phyloP scores from a whole-genome alignment of 306 rosid genomes.

The Comarum palustre region DNA sequence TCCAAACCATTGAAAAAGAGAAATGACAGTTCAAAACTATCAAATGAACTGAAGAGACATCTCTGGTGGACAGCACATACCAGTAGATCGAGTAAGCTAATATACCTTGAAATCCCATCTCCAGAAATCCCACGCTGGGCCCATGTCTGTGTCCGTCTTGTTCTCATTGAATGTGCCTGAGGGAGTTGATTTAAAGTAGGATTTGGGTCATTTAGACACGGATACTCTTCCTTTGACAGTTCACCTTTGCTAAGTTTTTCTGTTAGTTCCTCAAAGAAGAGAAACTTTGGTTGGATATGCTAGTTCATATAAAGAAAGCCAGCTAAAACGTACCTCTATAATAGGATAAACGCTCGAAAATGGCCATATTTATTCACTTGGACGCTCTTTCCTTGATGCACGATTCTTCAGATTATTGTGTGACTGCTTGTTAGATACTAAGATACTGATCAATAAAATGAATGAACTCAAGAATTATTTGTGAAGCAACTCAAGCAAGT shows the following conservation, averaged over 20 bases:
- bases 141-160: conserved; percentile 81
- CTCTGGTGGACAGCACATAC: background rate
- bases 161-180: conserved; percentile 79
- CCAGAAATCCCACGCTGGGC: conserved; percentile 82
- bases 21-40: background rate
- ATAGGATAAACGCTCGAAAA: conserved; percentile 86
- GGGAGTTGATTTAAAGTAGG: conserved; percentile 50
- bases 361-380: conserved; percentile 71
- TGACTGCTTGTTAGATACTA: conserved; percentile 31
- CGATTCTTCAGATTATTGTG: conserved; percentile 64
- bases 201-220: conserved; percentile 87
- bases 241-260: conserved; percentile 74
- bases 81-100: background rate
- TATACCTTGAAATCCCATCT: conserved; percentile 87
- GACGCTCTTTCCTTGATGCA: conserved; percentile 72
- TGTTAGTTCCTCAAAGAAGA: conserved; percentile 62
- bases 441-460: conserved; percentile 18
- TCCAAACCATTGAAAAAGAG: background rate
- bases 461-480: background rate
- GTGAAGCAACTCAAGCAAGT: conserved; percentile 5
- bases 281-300: conserved; percentile 1
- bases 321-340: conserved; percentile 50
- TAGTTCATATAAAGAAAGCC: background rate
- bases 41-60: background rate
- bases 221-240: conserved; percentile 82